phyloP scores from a whole-genome alignment of 495 filamentous ascomycete genomes.

The Xylaria castorea region DNA sequence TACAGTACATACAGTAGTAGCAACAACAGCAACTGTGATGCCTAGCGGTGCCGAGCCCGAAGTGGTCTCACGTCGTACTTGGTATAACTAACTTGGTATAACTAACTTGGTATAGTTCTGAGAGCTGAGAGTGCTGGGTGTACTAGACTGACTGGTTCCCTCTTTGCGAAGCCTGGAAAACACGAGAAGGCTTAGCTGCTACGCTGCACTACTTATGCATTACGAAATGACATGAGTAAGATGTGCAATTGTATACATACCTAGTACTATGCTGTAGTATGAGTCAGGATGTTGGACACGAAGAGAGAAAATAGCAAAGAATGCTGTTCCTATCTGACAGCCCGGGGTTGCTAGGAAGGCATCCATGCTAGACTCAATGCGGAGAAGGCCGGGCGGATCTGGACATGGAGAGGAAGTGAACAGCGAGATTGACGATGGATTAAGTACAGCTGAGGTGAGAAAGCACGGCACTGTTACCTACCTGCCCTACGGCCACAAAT shows the following conservation, averaged over 20 bases:
- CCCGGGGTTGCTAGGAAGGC: not conserved
- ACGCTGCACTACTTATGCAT: not conserved
- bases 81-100: no score
- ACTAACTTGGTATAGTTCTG: not conserved
- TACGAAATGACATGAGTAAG: not conserved
- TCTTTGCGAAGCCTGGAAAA: not conserved
- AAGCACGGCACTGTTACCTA: not conserved
- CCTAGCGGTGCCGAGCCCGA: not conserved
- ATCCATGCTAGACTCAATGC: not conserved
- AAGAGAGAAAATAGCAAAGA: not conserved
- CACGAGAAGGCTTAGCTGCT: not conserved
- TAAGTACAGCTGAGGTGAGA: not conserved
- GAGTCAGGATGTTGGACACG: constrained; percentile 12
- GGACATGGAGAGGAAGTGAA: not conserved
- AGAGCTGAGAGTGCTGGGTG: not conserved
- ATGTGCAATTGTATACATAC: not conserved
- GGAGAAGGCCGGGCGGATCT: not conserved
- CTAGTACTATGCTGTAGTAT: not conserved
- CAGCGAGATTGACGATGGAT: not conserved
- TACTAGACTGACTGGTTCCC: not conserved
- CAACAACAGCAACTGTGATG: not conserved
- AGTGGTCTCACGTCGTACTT: not conserved
- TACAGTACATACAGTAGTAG: no score
- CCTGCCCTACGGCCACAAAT: not conserved
- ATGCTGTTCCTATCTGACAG: constrained; percentile 4